Evolutionary conservation across 441 rosid genomes (phyloP).

Genomic region (Breynia disticha): DNA sequence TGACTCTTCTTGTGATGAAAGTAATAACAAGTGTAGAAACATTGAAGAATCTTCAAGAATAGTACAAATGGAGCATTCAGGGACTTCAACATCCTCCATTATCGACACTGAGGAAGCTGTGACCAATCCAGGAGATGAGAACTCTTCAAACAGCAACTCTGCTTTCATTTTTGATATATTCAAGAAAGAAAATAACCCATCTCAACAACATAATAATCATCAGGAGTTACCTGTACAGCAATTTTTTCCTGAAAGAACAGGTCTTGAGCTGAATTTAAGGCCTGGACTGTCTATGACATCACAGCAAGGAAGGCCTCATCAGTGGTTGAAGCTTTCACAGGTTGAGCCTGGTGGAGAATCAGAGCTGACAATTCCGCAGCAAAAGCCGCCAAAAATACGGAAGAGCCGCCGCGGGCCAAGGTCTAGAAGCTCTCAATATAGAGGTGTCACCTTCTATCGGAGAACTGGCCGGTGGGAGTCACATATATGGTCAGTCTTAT

Average conservation of each 20-base stretch:
- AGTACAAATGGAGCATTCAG: constrained; percentile 30
- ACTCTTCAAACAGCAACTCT: constrained; percentile 25
- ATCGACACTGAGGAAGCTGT: constrained; percentile 30
- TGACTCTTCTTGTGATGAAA: constrained; percentile 22
- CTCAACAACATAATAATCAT: no score
- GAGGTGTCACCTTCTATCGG: constrained; percentile 90
- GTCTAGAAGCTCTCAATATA: constrained; percentile 81
- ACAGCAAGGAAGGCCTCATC: constrained; percentile 20
- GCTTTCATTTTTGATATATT: constrained; percentile 45
- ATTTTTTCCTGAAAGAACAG: constrained; percentile 38
- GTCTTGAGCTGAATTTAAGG: constrained; percentile 19
- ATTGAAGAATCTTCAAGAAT: constrained; percentile 11
- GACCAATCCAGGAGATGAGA: constrained; percentile 28
- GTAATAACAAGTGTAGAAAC: constrained; percentile 8
- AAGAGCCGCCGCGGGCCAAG: constrained; percentile 90
- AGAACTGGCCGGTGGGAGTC: constrained; percentile 98
- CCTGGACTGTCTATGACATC: constrained; percentile 5
- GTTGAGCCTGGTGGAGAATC: constrained; percentile 19
- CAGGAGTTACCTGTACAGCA: constrained; percentile 25
- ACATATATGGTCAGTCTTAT: constrained; percentile 59
- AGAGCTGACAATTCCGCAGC: constrained; percentile 28
- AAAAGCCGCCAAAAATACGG: constrained; percentile 40
- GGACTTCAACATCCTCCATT: constrained; percentile 47
- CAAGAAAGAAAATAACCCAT: constrained; percentile 20
- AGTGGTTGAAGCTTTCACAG: constrained; percentile 53